These are phyloP conservation scores for Middelhovenomyces tepae DNA, from an alignment of 805 yeast species.

Conservation along the genomic window DNA sequence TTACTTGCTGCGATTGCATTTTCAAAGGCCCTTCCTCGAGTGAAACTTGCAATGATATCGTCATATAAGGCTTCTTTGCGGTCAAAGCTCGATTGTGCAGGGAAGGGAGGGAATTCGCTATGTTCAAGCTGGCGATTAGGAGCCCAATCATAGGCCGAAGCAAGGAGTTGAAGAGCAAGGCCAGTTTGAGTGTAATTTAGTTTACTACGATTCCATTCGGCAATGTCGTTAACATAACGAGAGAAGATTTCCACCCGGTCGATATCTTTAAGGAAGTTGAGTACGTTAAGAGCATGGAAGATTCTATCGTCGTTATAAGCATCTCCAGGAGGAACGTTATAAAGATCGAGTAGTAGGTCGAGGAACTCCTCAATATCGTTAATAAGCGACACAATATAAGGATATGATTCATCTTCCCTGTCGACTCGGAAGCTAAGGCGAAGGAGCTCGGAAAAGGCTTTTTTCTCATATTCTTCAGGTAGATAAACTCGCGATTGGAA, in stretches of 20 bases:
- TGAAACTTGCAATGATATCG: slow-evolving; percentile 59
- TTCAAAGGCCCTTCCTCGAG: slow-evolving; percentile 65
- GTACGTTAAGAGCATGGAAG: slow-evolving; percentile 65
- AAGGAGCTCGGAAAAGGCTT: slow-evolving; percentile 42
- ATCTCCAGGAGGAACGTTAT: slow-evolving; percentile 66
- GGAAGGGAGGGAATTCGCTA: slow-evolving; percentile 58
- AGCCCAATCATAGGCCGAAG: slow-evolving; percentile 65
- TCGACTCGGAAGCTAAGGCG: slow-evolving; percentile 45
- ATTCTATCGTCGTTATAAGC: slow-evolving; percentile 85
- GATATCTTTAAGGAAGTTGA: slow-evolving; percentile 68
- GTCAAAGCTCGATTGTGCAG: slow-evolving; percentile 73
- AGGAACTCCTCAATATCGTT: slow-evolving; percentile 41
- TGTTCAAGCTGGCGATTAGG: slow-evolving; percentile 42
- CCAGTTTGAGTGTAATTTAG: slow-evolving; percentile 75
- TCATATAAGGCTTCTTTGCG: slow-evolving; percentile 67
- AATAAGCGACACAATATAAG: slow-evolving; percentile 44
- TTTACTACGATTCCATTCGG: slow-evolving; percentile 50
- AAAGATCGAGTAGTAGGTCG: slow-evolving; percentile 54
- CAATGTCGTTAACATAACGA: slow-evolving; percentile 69
- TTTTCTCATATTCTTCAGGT: slow-evolving; percentile 49
- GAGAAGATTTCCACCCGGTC: slow-evolving; percentile 73
- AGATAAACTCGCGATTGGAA: slow-evolving; percentile 49
- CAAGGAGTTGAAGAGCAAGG: slow-evolving; percentile 65
- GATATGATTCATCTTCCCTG: slow-evolving; percentile 55
- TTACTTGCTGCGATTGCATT: slow-evolving; percentile 72